A percentile compares a stretch with the other conserved stretches of the same genome.
These are phyloP conservation scores for Kingdonia uniflora DNA, from an alignment of 164 flowering plant genomes.

Conservation along the genomic window DNA sequence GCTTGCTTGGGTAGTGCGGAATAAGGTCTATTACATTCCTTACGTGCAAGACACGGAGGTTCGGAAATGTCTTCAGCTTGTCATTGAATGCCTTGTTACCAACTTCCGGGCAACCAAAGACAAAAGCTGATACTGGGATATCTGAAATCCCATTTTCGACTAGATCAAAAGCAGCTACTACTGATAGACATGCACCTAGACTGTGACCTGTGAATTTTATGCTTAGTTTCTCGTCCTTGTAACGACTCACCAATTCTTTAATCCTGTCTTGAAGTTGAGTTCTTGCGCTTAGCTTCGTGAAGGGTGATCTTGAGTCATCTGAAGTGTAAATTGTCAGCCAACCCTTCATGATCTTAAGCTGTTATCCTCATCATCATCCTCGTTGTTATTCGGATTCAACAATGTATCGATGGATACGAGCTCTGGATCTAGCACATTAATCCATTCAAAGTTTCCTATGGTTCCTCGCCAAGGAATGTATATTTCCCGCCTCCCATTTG, in stretches of 20 bases:
- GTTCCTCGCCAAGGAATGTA: conserved; percentile 73
- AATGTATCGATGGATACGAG: conserved; percentile 30
- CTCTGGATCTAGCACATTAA: conserved; percentile 31
- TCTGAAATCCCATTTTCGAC: conserved; percentile 38
- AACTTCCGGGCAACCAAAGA: conserved; percentile 56
- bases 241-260: conserved; percentile 24
- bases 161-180: conserved; percentile 49
- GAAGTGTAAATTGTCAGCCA: conserved; percentile 66
- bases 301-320: conserved; percentile 41
- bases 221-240: conserved; percentile 47
- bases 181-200: conserved; percentile 55
- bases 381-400: conserved; percentile 3
- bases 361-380: conserved; percentile 21
- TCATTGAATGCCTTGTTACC: conserved; percentile 54
- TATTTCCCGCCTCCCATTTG: conserved; percentile 59
- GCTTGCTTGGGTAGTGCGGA: conserved; percentile 41
- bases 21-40: conserved; percentile 55
- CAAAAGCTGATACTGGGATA: conserved; percentile 49
- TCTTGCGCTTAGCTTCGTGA: conserved; percentile 58
- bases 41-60: conserved; percentile 37
- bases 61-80: conserved; percentile 22
- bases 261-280: conserved; percentile 36
- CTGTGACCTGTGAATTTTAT: conserved; percentile 61
- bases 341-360: conserved; percentile 49
- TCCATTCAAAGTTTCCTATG: conserved; percentile 51